Percentiles rank a stretch among this genome's conserved stretches.
Evolutionary conservation across 1,139 yeast species (phyloP).

Genomic region (Kodamaea suecica): DNA sequence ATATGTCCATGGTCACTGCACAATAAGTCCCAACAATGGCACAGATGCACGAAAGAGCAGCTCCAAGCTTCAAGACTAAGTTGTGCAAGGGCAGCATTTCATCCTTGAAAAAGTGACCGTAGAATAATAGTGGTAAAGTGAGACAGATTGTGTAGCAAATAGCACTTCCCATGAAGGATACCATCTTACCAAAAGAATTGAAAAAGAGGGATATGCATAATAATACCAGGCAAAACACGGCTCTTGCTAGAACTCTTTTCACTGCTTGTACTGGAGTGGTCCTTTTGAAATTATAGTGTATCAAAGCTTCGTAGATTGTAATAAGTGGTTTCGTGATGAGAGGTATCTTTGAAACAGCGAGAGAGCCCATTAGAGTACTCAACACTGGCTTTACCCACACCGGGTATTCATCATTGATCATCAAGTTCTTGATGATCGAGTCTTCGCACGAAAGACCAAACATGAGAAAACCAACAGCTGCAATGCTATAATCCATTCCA

Average conservation of each 20-base stretch:
- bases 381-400: constrained; percentile 27
- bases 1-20: constrained; percentile 20
- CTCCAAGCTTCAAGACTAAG: constrained; percentile 42
- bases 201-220: constrained; percentile 55
- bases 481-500: constrained; percentile 32
- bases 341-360: constrained; percentile 43
- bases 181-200: constrained; percentile 77
- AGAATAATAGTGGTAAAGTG: constrained; percentile 71
- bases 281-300: constrained; percentile 5
- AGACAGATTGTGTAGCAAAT: constrained; percentile 79
- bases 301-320: constrained; percentile 34
- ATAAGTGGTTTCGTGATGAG: constrained; percentile 39
- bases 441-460: constrained; percentile 37
- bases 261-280: constrained; percentile 4
- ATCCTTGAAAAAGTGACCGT: constrained; percentile 52
- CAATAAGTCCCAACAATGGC: constrained; percentile 52
- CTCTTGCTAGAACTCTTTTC: constrained; percentile 20
- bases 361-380: constrained; percentile 36
- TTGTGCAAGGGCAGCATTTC: constrained; percentile 41
- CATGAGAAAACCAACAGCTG: constrained; percentile 40
- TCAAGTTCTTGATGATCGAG: constrained; percentile 38
- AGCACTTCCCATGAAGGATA: constrained; percentile 81
- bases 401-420: constrained; percentile 36
- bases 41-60: constrained; percentile 42
- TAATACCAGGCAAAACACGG: constrained; percentile 23